Percentiles rank a stretch among this genome's conserved stretches.
Evolutionary conservation across 1,284 basidiomycete species (phyloP).

Genomic region (Rhodotorula sp.): DNA sequence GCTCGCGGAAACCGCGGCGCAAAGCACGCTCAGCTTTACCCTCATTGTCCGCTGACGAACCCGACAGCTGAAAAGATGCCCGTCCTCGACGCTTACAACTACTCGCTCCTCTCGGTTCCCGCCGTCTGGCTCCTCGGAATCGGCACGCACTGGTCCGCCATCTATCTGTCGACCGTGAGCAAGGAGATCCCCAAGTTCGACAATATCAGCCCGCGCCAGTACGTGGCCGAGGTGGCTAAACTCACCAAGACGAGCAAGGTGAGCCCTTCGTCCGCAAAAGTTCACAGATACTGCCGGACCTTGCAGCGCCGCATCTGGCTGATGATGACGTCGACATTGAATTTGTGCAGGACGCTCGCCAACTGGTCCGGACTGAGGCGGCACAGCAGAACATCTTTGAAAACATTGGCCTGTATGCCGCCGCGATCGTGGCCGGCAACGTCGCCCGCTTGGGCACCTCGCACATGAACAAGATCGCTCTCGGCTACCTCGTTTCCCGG

Average conservation of each 20-base stretch:
- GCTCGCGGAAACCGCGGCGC: no score
- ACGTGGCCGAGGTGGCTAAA: background rate
- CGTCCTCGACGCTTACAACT: constrained; percentile 13
- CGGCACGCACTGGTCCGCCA: constrained; percentile 14
- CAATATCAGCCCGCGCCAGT: constrained; percentile 24
- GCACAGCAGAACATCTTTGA: constrained; percentile 31
- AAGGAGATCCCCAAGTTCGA: constrained; percentile 28
- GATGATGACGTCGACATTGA: background rate
- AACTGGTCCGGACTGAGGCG: constrained; percentile 15
- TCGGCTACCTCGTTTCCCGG: constrained; percentile 10
- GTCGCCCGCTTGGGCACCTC: constrained; percentile 12
- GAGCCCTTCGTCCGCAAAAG: background rate
- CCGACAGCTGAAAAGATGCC: constrained; percentile 3
- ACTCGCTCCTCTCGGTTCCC: constrained; percentile 25
- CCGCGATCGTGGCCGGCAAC: constrained; percentile 23
- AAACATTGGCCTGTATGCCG: constrained; percentile 9
- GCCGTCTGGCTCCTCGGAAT: constrained; percentile 17
- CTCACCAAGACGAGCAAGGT: constrained; percentile 16
- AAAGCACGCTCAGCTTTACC: background rate
- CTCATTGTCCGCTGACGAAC: background rate
- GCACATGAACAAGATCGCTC: constrained; percentile 20
- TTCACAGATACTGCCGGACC: background rate
- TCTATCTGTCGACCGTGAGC: constrained; percentile 1
- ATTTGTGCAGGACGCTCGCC: constrained; percentile 2
- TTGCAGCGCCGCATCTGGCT: background rate